phyloP scores from a whole-genome alignment of 2,329 filamentous ascomycete species.

The Fusarium papillatum region DNA sequence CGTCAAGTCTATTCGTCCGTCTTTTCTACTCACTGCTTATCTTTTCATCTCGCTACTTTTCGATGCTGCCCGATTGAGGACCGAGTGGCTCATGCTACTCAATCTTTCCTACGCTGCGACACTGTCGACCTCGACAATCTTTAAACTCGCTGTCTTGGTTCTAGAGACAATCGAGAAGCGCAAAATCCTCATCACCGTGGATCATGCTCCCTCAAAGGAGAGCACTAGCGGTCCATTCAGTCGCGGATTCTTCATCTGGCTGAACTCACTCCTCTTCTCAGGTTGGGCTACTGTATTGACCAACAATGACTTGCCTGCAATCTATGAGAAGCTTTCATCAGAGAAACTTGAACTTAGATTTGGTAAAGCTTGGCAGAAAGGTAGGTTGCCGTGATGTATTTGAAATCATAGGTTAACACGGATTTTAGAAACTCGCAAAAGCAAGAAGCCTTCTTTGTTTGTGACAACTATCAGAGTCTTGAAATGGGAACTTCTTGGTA shows the following conservation, averaged over 20 bases:
- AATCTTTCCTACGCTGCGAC: conserved; percentile 42
- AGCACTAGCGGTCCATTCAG: conserved; percentile 57
- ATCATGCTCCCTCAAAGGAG: conserved; percentile 60
- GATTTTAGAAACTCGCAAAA: neutral
- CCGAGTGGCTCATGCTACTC: conserved; percentile 48
- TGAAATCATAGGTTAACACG: neutral
- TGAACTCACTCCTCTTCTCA: conserved; percentile 59
- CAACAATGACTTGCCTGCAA: conserved; percentile 44
- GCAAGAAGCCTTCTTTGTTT: conserved; percentile 44
- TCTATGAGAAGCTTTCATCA: conserved; percentile 48
- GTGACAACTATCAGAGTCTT: conserved; percentile 40
- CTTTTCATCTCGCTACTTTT: conserved; percentile 48
- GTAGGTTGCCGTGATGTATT: conserved; percentile 9
- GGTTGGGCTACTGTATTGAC: conserved; percentile 58
- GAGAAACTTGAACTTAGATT: conserved; percentile 44
- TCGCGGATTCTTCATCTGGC: conserved; percentile 50
- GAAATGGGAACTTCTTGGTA: conserved; percentile 48
- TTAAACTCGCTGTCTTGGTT: conserved; percentile 44
- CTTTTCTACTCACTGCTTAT: conserved; percentile 47
- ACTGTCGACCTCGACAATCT: conserved; percentile 34
- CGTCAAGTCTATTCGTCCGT: conserved; percentile 50
- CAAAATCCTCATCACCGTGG: conserved; percentile 52
- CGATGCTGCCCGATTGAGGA: conserved; percentile 49
- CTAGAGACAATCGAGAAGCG: conserved; percentile 50
- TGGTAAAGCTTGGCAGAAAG: conserved; percentile 38